Conservation (phyloP, 2,329 filamentous ascomycete species). For the Pyricularia sp. region DNA sequence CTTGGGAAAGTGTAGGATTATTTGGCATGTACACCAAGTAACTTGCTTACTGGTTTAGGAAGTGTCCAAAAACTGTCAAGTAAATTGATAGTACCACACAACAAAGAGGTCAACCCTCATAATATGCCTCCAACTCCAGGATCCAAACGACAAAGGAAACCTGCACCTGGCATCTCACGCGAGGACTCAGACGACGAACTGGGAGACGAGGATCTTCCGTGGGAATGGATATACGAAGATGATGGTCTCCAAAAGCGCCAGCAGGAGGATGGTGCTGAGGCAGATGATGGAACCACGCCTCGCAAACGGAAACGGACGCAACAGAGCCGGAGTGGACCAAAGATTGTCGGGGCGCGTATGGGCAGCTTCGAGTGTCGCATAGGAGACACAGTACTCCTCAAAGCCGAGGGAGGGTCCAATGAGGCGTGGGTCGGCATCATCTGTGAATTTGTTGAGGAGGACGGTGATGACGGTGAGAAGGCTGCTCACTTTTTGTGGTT, state of each 20-base stretch:
- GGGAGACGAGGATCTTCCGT: constrained; percentile 55
- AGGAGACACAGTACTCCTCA: constrained; percentile 76
- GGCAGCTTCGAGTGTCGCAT: constrained; percentile 67
- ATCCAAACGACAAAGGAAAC: constrained; percentile 5
- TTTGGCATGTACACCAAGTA: background rate
- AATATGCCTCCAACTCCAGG: background rate
- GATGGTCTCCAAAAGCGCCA: background rate
- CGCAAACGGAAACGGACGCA: constrained; percentile 1
- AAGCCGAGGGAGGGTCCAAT: constrained; percentile 66
- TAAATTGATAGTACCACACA: background rate
- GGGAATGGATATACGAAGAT: constrained; percentile 64
- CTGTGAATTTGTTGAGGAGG: constrained; percentile 63
- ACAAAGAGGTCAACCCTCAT: background rate
- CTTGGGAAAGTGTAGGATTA: background rate
- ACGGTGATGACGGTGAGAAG: constrained; percentile 57
- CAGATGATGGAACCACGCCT: background rate
- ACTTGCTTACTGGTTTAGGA: background rate
- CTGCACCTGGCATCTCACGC: constrained; percentile 44
- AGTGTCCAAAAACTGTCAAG: background rate
- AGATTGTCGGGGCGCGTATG: constrained; percentile 71
- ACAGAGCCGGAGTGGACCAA: constrained; percentile 11
- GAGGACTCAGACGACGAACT: constrained; percentile 87
- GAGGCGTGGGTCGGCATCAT: constrained; percentile 91
- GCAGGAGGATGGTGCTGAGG: background rate
- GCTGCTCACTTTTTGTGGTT: constrained; percentile 93